These are phyloP conservation scores for Keqinozyma sinolaborantium DNA, from an alignment of 1,139 yeast genomes.

Conservation along the genomic window DNA sequence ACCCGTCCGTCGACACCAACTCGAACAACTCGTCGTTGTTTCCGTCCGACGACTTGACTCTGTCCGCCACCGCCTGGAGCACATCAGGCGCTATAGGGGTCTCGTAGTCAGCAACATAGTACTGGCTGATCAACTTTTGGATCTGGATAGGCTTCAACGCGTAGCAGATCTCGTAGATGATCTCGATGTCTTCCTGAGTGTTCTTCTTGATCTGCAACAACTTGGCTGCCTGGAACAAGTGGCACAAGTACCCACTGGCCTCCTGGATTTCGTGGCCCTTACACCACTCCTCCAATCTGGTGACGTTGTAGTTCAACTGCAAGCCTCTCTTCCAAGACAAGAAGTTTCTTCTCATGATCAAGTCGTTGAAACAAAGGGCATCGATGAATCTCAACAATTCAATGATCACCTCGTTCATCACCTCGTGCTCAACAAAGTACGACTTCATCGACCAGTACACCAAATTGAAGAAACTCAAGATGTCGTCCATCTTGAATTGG, in stretches of 20 bases:
- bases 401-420: slow-evolving; percentile 79
- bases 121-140: slow-evolving; percentile 86
- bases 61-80: slow-evolving; percentile 77
- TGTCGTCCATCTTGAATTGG: slow-evolving; percentile 92
- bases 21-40: slow-evolving; percentile 67
- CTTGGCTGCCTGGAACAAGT: slow-evolving; percentile 91
- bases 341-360: slow-evolving; percentile 92
- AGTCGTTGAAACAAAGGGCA: slow-evolving; percentile 92
- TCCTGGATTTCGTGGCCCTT: slow-evolving; percentile 90
- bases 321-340: slow-evolving; percentile 97
- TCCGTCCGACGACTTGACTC: slow-evolving; percentile 64
- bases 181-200: slow-evolving; percentile 86
- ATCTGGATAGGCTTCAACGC: slow-evolving; percentile 91
- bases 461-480: slow-evolving; percentile 82
- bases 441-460: slow-evolving; percentile 94
- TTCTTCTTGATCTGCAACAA: slow-evolving; percentile 87
- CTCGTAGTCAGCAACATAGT: slow-evolving; percentile 92
- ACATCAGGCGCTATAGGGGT: slow-evolving; percentile 87
- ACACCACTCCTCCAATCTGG: slow-evolving; percentile 98
- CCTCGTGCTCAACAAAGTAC: slow-evolving; percentile 82
- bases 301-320: slow-evolving; percentile 93
- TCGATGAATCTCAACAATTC: slow-evolving; percentile 87
- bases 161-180: slow-evolving; percentile 92
- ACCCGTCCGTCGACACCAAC: slow-evolving; percentile 72
- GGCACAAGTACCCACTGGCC: slow-evolving; percentile 84